phyloP scores from a whole-genome alignment of 352 stramenopile species.

The Globisporangium okanoganense region DNA sequence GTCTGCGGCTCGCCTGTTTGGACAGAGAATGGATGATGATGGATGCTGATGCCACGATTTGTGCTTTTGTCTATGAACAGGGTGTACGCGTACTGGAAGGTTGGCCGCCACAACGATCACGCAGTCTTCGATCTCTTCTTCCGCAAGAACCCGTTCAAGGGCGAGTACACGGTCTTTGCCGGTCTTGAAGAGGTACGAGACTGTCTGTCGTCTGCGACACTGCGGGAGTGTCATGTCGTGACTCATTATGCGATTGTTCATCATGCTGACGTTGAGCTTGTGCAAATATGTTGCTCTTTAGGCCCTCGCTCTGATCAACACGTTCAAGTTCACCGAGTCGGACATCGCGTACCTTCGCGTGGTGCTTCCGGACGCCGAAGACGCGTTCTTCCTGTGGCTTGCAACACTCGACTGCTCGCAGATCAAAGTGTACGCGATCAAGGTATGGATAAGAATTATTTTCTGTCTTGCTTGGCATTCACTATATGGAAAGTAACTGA shows the following conservation, averaged over 20 bases:
- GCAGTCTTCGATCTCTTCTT: constrained; percentile 98
- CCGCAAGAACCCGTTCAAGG: constrained; percentile 98
- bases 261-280: neutral
- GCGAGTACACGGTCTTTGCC: constrained; percentile 95
- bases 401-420: constrained; percentile 89
- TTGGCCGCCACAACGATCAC: constrained; percentile 90
- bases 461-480: too few relatives aligned
- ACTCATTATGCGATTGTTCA: neutral
- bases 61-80: constrained; percentile 44
- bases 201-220: neutral
- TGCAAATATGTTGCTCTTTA: neutral
- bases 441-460: too few relatives aligned
- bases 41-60: constrained; percentile 7
- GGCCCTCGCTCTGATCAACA: constrained; percentile 90
- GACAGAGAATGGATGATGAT: constrained; percentile 5
- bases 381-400: constrained; percentile 96
- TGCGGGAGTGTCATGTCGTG: neutral
- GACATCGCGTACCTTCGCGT: constrained; percentile 95
- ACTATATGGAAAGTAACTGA: too few relatives aligned
- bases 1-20: constrained; percentile 1
- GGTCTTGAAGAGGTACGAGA: constrained; percentile 79
- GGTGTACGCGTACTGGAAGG: constrained; percentile 99
- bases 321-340: constrained; percentile 90
- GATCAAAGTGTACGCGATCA: constrained; percentile 93
- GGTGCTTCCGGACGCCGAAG: constrained; percentile 86